Evolutionary conservation across 495 filamentous ascomycete genomes (phyloP).

Genomic region (Penicillium steckii): DNA sequence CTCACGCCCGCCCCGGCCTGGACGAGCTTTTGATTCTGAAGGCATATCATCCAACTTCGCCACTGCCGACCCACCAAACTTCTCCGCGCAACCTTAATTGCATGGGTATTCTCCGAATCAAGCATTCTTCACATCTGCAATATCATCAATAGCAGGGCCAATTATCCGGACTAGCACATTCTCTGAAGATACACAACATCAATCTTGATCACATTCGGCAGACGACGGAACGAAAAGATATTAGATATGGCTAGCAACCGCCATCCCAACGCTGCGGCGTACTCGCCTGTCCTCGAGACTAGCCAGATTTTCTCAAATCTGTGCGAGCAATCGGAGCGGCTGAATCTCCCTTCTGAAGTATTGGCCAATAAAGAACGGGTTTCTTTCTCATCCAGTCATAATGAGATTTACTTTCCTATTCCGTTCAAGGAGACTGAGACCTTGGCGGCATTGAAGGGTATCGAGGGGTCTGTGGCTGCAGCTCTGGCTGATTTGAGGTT

Average conservation of each 20-base stretch:
- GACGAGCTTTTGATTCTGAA: not conserved
- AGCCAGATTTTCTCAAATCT: conserved; percentile 42
- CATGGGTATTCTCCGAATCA: too few relatives aligned
- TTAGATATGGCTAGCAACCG: conserved; percentile 14
- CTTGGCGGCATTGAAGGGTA: conserved; percentile 63
- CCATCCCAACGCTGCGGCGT: conserved; percentile 13
- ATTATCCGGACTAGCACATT: too few relatives aligned
- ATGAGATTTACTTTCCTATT: conserved; percentile 56
- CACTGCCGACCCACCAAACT: conserved; percentile 3
- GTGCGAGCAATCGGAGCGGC: conserved; percentile 38
- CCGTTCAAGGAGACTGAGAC: conserved; percentile 72
- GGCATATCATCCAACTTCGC: not conserved
- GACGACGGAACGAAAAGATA: not conserved
- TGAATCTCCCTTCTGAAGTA: conserved; percentile 37
- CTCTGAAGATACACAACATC: too few relatives aligned
- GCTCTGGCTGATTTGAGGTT: conserved; percentile 60
- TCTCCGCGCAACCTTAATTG: not conserved
- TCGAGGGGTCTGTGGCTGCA: conserved; percentile 67
- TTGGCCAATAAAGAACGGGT: conserved; percentile 36
- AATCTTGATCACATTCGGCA: not conserved
- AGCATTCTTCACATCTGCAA: too few relatives aligned
- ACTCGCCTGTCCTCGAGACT: conserved; percentile 44
- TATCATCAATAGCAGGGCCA: too few relatives aligned
- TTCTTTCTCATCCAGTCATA: conserved; percentile 39
- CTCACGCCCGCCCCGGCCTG: not conserved